A percentile compares a stretch with the other conserved stretches of the same genome.
phyloP scores from a whole-genome alignment of 2,329 filamentous ascomycete species.

The Diaporthe velutina region DNA sequence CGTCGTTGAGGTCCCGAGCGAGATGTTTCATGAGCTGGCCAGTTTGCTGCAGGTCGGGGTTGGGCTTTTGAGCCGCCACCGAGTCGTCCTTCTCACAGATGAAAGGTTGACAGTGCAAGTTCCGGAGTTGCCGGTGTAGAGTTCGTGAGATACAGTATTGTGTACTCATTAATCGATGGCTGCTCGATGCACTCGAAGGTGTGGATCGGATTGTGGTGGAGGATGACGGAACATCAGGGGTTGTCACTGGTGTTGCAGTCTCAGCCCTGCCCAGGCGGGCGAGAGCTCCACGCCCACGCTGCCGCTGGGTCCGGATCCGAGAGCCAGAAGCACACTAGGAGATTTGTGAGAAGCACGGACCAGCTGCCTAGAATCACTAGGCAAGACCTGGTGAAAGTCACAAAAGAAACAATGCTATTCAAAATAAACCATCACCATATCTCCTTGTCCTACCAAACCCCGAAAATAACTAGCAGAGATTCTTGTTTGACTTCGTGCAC shows the following conservation, averaged over 20 bases:
- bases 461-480: no score
- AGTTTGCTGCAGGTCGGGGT: neutral
- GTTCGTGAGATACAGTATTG: neutral
- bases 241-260: conserved; percentile 19
- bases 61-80: neutral
- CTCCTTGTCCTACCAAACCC: neutral
- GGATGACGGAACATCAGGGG: conserved; percentile 29
- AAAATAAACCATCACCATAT: no score
- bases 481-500: no score
- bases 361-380: neutral
- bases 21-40: conserved; percentile 26
- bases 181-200: neutral
- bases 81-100: neutral
- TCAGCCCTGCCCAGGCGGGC: conserved; percentile 21
- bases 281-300: conserved; percentile 1
- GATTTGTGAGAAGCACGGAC: neutral
- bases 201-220: conserved; percentile 6
- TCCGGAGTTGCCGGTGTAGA: neutral
- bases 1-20: neutral
- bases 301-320: conserved; percentile 9
- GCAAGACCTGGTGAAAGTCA: neutral
- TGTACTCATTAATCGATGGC: neutral
- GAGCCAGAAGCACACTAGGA: conserved; percentile 2
- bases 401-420: neutral
- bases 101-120: no score